These are phyloP conservation scores for Pseudogymnoascus destructans DNA, from an alignment of 2,329 filamentous ascomycete genomes.

Conservation along the genomic window DNA sequence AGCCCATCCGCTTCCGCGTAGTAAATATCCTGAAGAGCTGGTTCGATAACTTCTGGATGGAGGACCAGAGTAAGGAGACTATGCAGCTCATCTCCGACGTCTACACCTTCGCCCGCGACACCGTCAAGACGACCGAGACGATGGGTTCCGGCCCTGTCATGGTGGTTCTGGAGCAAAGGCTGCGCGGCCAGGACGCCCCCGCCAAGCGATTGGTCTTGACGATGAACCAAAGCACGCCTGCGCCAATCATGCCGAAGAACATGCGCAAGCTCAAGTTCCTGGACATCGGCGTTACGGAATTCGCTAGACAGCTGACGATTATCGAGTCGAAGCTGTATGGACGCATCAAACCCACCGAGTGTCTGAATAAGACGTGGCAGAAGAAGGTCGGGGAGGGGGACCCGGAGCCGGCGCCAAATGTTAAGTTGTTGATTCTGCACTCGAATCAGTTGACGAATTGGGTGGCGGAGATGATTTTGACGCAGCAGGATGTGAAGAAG, in stretches of 20 bases:
- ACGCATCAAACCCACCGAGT: conserved; percentile 92
- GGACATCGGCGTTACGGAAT: conserved; percentile 90
- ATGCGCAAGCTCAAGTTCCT: conserved; percentile 99
- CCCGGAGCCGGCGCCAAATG: conserved; percentile 77
- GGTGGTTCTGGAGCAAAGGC: conserved; percentile 74
- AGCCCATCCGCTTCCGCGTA: conserved; percentile 86
- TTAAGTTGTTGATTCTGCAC: conserved; percentile 91
- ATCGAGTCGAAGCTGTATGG: conserved; percentile 91
- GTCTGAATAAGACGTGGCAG: conserved; percentile 97
- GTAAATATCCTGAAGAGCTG: conserved; percentile 97
- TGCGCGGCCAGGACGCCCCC: conserved; percentile 76
- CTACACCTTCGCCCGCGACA: conserved; percentile 81
- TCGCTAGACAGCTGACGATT: conserved; percentile 93
- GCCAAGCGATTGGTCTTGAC: conserved; percentile 80
- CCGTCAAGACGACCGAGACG: conserved; percentile 84
- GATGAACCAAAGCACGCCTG: conserved; percentile 65
- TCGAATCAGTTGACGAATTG: conserved; percentile 99
- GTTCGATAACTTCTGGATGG: conserved; percentile 99
- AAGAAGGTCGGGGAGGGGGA: conserved; percentile 79
- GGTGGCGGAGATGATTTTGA: conserved; percentile 98
- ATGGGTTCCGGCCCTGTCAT: conserved; percentile 76
- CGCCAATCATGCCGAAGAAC: conserved; percentile 91
- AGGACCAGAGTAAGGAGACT: conserved; percentile 72
- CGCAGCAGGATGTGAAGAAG: conserved; percentile 88
- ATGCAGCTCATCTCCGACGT: conserved; percentile 78